Evolutionary conservation across 768 basidiomycete genomes (phyloP), one percentile per base, ranked within the genome.

Genomic region (Coprinopsis marcescibilis): DNA sequence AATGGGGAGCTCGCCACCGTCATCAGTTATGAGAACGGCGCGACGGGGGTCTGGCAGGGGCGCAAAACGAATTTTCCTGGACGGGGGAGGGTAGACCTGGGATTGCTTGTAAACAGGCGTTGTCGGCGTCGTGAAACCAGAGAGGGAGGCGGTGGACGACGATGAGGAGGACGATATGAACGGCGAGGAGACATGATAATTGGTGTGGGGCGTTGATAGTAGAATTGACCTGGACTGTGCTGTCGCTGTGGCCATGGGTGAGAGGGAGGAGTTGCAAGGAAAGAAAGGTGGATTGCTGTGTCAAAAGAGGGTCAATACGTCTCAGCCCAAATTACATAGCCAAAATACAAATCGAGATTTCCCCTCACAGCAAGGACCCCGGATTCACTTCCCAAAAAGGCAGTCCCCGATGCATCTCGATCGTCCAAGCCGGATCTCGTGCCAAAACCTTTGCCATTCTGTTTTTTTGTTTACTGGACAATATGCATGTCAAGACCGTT

Each of bases 21-120:
- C 65, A 51, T 71, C 71, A 20, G 60, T 62, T 49, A 68, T 59
- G 53, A 68, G 52, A 50, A 73, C 68, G 42, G 76, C 72, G 42
- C 78, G 72, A 19, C 78, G 71, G 1, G 87, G 85, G 55, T 87
- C 84, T 1, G 91, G 91, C 14, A 93, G 76, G 1, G 91, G 91
- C 0, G 91, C 90, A 52, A 93, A 93, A 50, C 86, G 78, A 49
- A 93, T 91, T 42, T 43, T 49, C 21, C 48, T 17, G 5, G 38
- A 8, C 8, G 46, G 38, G 67, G 65, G 50, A 20, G 32, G 47
- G 21, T 45, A 15, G 41, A 26, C 25, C 26, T 43, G 44, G 27
- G 38, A 48, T 14, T 25, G 47, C 39, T 25, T 19, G 32, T 33
- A 23, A 24, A 36, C 17, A 29, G 45, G 47, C 25, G 41, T 40